Conservation (phyloP, 1,284 basidiomycete genomes). For the Trichosporon coremiiforme region DNA sequence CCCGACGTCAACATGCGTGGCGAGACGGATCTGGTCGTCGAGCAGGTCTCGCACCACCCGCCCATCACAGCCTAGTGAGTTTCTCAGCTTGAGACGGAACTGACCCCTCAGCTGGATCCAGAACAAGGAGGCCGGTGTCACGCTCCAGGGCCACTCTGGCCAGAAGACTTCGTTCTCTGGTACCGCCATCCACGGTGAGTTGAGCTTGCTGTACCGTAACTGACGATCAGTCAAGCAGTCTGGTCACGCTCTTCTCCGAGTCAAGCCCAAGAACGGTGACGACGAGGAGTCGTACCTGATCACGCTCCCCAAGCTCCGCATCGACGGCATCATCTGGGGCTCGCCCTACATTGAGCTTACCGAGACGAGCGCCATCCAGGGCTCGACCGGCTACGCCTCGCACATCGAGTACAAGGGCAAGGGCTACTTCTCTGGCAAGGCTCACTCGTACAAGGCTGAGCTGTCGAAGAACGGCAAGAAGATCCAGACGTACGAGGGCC, state of each 20-base stretch:
- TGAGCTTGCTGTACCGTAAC: not conserved
- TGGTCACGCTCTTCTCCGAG: constrained; percentile 83
- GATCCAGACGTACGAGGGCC: constrained; percentile 74
- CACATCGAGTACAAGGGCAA: constrained; percentile 91
- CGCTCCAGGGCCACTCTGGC: constrained; percentile 84
- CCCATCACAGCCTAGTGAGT: constrained; percentile 65
- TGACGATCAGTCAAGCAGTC: constrained; percentile 77
- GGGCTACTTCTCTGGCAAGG: constrained; percentile 91
- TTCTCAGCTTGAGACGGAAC: not conserved
- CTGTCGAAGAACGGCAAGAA: constrained; percentile 58
- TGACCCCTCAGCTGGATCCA: constrained; percentile 66
- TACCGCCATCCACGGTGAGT: constrained; percentile 73
- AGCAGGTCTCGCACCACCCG: constrained; percentile 96
- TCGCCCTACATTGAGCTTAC: constrained; percentile 71
- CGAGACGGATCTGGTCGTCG: constrained; percentile 83
- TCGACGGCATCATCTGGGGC: constrained; percentile 62
- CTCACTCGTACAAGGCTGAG: constrained; percentile 87
- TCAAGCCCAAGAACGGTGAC: constrained; percentile 64
- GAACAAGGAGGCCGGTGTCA: constrained; percentile 77
- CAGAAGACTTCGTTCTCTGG: constrained; percentile 82
- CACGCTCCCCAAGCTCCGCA: constrained; percentile 80
- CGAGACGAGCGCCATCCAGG: constrained; percentile 81
- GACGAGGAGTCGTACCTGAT: constrained; percentile 78
- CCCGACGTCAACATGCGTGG: constrained; percentile 76
- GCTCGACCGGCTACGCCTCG: constrained; percentile 70